phyloP scores from a whole-genome alignment of 2,329 filamentous ascomycete species.

The Tolypocladium pustulatum region DNA sequence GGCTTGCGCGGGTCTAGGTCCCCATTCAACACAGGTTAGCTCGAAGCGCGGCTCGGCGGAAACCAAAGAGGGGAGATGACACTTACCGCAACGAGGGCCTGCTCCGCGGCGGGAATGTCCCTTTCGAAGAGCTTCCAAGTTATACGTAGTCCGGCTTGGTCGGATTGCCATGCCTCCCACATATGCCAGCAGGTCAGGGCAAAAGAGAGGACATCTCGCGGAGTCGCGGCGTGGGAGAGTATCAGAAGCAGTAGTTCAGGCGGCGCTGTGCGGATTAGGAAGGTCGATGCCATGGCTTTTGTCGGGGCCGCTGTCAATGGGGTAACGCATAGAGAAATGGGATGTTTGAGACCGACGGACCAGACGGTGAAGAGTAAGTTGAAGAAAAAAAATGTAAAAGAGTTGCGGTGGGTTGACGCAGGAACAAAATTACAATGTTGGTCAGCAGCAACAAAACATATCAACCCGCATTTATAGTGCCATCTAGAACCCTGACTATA shows the following conservation, averaged over 20 bases:
- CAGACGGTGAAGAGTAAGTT: background rate
- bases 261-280: background rate
- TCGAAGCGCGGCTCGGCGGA: background rate
- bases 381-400: background rate
- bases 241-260: background rate
- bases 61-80: background rate
- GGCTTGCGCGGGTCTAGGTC: background rate
- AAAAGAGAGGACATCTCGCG: background rate
- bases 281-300: background rate
- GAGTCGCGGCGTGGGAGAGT: background rate
- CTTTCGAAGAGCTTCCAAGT: background rate
- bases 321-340: background rate
- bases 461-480: background rate
- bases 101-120: background rate
- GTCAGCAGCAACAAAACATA: background rate
- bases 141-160: background rate
- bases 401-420: background rate
- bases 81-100: background rate
- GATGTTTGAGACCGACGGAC: background rate
- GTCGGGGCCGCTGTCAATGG: background rate
- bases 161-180: background rate
- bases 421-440: background rate
- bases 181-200: background rate
- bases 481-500: no score
- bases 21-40: background rate